Percentiles rank a stretch among this genome's conserved stretches.
Evolutionary conservation across 306 rosid genomes (phyloP).

Genomic region (Cucurbita ficifolia): DNA sequence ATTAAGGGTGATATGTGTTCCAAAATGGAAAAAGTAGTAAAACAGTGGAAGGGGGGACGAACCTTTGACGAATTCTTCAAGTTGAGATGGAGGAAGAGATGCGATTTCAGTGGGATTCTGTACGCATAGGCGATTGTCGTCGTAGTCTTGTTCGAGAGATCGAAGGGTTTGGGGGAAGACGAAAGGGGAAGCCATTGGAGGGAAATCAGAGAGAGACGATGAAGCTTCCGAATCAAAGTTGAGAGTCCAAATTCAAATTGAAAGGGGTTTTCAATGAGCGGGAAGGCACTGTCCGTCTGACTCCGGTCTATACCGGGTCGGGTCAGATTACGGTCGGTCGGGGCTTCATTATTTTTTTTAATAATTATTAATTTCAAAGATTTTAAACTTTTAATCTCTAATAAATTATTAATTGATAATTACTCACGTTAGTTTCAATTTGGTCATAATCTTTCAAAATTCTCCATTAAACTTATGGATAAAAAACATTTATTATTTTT

Average conservation of each 20-base stretch:
- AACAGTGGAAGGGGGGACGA: not conserved
- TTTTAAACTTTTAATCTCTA: no score
- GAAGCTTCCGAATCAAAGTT: not conserved
- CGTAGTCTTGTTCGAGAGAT: constrained; percentile 50
- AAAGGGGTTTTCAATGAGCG: not conserved
- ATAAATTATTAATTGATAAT: no score
- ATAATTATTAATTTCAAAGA: no score
- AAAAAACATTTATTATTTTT: no score
- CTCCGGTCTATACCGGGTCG: not conserved
- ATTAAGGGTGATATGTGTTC: not conserved
- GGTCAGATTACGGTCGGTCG: not conserved
- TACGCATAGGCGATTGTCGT: constrained; percentile 43
- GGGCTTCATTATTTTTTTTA: no score
- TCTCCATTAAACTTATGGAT: no score
- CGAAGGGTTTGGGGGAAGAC: constrained; percentile 49
- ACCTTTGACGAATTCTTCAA: constrained; percentile 95
- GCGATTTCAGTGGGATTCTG: constrained; percentile 29
- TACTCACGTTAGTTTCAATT: no score
- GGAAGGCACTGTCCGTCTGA: not conserved
- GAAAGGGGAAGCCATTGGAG: constrained; percentile 59
- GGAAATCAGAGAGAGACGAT: constrained; percentile 21
- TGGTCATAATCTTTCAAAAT: no score
- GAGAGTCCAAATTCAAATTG: not conserved
- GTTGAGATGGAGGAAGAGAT: constrained; percentile 42
- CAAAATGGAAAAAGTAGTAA: not conserved